Base-by-base conservation (phyloP, 495 filamentous ascomycete genomes). In the Tuber melanosporum region DNA sequence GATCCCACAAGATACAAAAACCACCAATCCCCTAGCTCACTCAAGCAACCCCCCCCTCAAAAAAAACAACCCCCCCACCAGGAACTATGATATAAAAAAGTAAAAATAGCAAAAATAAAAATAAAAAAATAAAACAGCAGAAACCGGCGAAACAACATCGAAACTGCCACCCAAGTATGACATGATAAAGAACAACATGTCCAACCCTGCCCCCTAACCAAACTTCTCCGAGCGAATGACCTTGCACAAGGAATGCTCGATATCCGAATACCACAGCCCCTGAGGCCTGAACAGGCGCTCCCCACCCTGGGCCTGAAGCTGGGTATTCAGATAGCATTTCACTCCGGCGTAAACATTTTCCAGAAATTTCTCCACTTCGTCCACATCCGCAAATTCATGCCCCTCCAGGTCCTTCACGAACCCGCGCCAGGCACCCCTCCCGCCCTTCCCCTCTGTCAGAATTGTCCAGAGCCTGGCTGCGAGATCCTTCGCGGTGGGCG, bases 241-340 rank as follows among this genome's bases (percentile, higher is more conserved):
- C 45, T 80, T 80, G 44, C 78, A 80, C 52, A 80, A 80, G 15
- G 76, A 80, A 75, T 80, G 77, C 42, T 80, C 77, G 39, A 80
- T 57, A 78, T 80, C 77, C 2, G 78, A 80, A 73, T 80, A 79
- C 73, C 73, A 72, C 19, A 79, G 72, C 22, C 78, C 77, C 26
- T 47, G 3, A 52, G 20, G 42, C 39, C 15, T 77, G 73, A 75
- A 80, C 75, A 22, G 44, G 47, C 10, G 44, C 47, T 66, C 74
- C 75, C 41, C 57, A 19, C 57, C 57, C 26, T 17, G 57, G 7
- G 12, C 57, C 57, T 36, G 57, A 36, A 66, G 57, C 14, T 74
- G 77, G 12, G 75, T 74, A 10, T 46, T 49, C 46, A 79, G 66
- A 7, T 44, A 46, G 22, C 36, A 26, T 39, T 49, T 79, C 3